Evolutionary conservation across 805 yeast species (phyloP), one percentile per base, ranked within the genome.

Genomic region (Kodamaea leandrae): DNA sequence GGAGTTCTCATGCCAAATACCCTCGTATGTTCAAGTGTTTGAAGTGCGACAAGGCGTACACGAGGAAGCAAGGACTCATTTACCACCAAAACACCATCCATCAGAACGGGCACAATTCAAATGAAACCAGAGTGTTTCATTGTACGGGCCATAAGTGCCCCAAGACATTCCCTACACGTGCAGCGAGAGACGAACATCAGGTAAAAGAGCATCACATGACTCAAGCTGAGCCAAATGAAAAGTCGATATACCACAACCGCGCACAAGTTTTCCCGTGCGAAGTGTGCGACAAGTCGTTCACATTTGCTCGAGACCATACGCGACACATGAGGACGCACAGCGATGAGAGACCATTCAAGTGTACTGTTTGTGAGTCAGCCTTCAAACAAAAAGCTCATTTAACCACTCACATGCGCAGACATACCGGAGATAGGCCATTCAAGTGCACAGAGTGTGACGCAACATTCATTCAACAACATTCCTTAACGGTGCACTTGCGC

Each of bases 261-360:
- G 37, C 53, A 48, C 37, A 54, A 53, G 34, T 47, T 16, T 18
- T 49, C 26, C 26, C 17, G 21, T 55, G 60, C 41, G 32, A 34
- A 13, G 46, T 48, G 41, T 55, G 60, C 39, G 52, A 41, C 5
- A 54, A 50, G 41, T 21, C 41, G 32, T 55, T 54, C 43, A 52
- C 60, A n/a, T 42, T 39, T 18, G 27, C 27, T 9, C 25, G 43
- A 19, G 45, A 42, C 35, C 32, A 38, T 19, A 81, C 77, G 54
- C 58, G 86, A 45, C 80, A 78, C 52, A 67, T 78, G 74, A 69
- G 78, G 52, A 68, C 77, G 29, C 83, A 78, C 55, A 71, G 78
- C 8, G 62, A 75, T 6, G 82, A 77, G 47, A 76, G 77, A 51
- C 83, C 83, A 5, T 78, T 66, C 49, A 69, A 64, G 42, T 78